These are phyloP conservation scores for Geosmithia morbida DNA, from an alignment of 2,329 filamentous ascomycete species.

Conservation along the genomic window DNA sequence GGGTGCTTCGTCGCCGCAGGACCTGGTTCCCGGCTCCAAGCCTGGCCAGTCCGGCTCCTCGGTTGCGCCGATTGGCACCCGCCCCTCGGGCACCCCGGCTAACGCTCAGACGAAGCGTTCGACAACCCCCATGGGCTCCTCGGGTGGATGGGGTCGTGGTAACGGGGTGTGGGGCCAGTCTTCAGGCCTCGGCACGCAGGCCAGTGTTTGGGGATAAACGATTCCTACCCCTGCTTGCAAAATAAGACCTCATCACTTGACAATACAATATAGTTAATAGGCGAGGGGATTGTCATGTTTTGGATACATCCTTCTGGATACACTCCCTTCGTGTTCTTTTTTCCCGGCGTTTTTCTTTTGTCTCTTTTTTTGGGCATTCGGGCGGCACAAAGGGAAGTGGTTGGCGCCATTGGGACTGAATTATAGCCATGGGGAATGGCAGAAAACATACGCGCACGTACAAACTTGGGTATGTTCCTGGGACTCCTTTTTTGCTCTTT, in stretches of 20 bases:
- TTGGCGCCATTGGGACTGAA: background rate
- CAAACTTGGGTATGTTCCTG: slow-evolving; percentile 1
- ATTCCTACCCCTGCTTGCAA: background rate
- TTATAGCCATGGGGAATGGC: background rate
- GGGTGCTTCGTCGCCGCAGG: slow-evolving; percentile 63
- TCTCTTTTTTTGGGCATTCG: background rate
- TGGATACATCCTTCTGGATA: background rate
- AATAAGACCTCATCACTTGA: background rate
- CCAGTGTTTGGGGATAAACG: slow-evolving; percentile 79
- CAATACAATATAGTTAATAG: background rate
- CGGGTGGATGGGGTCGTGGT: slow-evolving; percentile 67
- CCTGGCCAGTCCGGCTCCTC: slow-evolving; percentile 40
- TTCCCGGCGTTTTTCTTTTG: background rate
- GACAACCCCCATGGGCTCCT: slow-evolving; percentile 85
- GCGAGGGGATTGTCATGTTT: background rate
- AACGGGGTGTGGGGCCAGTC: slow-evolving; percentile 77
- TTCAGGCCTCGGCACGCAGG: slow-evolving; percentile 70
- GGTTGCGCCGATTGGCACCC: slow-evolving; percentile 87
- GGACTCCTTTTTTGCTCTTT: slow-evolving; percentile 4
- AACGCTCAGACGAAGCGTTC: slow-evolving; percentile 54
- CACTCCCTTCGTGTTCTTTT: background rate
- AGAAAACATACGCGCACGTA: background rate
- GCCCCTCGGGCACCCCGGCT: slow-evolving; percentile 50
- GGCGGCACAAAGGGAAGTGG: background rate
- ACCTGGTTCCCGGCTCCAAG: slow-evolving; percentile 38